Evolutionary conservation across 257 asterid genomes (phyloP).

Genomic region (Solanum sejunctum): DNA sequence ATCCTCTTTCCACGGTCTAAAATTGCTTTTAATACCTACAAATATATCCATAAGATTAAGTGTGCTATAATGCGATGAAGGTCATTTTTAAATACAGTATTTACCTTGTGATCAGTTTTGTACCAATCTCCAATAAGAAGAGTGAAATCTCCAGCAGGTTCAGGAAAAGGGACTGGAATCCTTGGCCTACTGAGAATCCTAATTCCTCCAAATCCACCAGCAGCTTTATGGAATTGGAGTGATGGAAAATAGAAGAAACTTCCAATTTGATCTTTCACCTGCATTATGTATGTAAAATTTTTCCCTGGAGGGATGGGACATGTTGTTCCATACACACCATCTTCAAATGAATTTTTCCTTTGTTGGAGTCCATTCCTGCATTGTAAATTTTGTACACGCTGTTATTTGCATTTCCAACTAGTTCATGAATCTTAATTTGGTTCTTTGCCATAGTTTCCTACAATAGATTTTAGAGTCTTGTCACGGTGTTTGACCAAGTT

Average conservation of each 20-base stretch:
- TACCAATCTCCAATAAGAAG: constrained; percentile 65
- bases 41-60: background rate
- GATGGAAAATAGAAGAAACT: constrained; percentile 62
- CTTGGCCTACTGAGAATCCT: constrained; percentile 47
- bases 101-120: constrained; percentile 41
- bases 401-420: background rate
- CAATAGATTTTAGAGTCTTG: background rate
- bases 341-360: constrained; percentile 49
- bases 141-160: constrained; percentile 43
- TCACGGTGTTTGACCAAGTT: background rate
- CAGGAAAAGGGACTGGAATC: constrained; percentile 57
- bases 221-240: constrained; percentile 56
- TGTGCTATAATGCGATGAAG: too few relatives aligned
- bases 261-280: constrained; percentile 65
- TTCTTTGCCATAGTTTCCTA: background rate
- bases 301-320: constrained; percentile 69
- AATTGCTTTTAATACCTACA: constrained; percentile 26
- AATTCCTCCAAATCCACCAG: constrained; percentile 64
- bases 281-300: constrained; percentile 51
- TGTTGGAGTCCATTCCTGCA: constrained; percentile 58
- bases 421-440: background rate
- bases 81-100: background rate
- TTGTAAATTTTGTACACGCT: background rate
- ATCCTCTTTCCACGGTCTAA: constrained; percentile 40
- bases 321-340: constrained; percentile 57